phyloP scores from a whole-genome alignment of 495 filamentous ascomycete genomes.

The Tetracladium marchalianum region DNA sequence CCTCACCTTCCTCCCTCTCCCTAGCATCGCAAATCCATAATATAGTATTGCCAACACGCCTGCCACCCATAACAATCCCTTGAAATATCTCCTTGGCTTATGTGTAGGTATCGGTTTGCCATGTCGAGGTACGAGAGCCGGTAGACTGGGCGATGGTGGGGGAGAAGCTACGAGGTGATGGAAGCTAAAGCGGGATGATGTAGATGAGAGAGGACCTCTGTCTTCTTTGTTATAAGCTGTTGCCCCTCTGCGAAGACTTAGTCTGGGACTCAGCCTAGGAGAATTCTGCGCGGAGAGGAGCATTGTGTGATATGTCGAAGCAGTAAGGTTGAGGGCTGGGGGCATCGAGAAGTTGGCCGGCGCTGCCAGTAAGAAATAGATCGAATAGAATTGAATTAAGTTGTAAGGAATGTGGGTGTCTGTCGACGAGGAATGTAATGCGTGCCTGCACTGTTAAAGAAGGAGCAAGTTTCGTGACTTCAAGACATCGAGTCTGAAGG shows the following conservation, averaged over 20 bases:
- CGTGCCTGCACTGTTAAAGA: constrained; percentile 12
- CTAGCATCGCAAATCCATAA: constrained; percentile 15
- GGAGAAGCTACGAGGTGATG: constrained; percentile 52
- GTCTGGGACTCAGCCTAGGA: constrained; percentile 9
- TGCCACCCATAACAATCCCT: constrained; percentile 31
- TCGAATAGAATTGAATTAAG: constrained; percentile 6
- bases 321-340: constrained; percentile 37
- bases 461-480: constrained; percentile 21
- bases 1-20: constrained; percentile 13
- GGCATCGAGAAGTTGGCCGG: constrained; percentile 29
- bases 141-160: constrained; percentile 50
- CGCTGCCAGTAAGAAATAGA: constrained; percentile 17
- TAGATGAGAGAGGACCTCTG: constrained; percentile 35
- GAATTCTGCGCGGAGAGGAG: constrained; percentile 35
- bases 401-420: too few relatives aligned
- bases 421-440: too few relatives aligned
- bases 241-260: constrained; percentile 3
- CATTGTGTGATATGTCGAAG: constrained; percentile 34
- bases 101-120: constrained; percentile 35
- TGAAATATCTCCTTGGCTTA: constrained; percentile 37
- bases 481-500: constrained; percentile 2
- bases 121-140: constrained; percentile 51
- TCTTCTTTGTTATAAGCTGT: constrained; percentile 10
- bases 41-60: constrained; percentile 30
- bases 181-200: constrained; percentile 48